Base-by-base conservation (phyloP, 1,284 basidiomycete species). In the Violaceomyces palustris region DNA sequence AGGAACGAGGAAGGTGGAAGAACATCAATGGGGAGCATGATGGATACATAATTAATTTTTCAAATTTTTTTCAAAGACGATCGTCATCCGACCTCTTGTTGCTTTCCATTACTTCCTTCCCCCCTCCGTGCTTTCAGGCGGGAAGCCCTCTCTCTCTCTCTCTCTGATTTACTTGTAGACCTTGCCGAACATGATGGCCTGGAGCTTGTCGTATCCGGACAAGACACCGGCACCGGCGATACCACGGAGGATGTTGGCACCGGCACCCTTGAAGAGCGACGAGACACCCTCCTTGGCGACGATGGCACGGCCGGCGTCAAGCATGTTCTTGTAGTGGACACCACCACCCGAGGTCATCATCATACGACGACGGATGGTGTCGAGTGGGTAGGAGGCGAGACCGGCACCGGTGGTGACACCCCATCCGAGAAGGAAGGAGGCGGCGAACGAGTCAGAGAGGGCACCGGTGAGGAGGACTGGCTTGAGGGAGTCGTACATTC, bases 211-310 rank as follows among this genome's bases (percentile, higher is more conserved):
- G 69, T 72, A 72, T 49, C 92, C 79, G 31, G 90, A 90, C 72
- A 94, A 78, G 62, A 93, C 91, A 88, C 90, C 90, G 77, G 91
- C 90, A 79, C 90, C 91, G 72, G 90, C 91, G 74, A 93, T 87
- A 83, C 91, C 89, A 86, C 90, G 90, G 72, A 94, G 87, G 67
- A 93, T 91, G 81, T 94, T 93, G 76, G 90, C 90, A 82, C 88
- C 90, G 73, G 90, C 89, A 64, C 69, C 67, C 68, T 73, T 72
- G 68, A 72, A 72, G 72, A 93, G 81, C 26, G 88, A 91, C 75
- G 83, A 84, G 47, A 80, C 76, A 73, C 91, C 91, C 79, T 94
- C 91, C 49, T 65, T 64, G 82, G 89, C 89, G 74, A 84, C 82
- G 67, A 93, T 75, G 73, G 92, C 88, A 79, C 82, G 79, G 52